phyloP scores from a whole-genome alignment of 257 asterid species.

The Penstemon newberryi region DNA sequence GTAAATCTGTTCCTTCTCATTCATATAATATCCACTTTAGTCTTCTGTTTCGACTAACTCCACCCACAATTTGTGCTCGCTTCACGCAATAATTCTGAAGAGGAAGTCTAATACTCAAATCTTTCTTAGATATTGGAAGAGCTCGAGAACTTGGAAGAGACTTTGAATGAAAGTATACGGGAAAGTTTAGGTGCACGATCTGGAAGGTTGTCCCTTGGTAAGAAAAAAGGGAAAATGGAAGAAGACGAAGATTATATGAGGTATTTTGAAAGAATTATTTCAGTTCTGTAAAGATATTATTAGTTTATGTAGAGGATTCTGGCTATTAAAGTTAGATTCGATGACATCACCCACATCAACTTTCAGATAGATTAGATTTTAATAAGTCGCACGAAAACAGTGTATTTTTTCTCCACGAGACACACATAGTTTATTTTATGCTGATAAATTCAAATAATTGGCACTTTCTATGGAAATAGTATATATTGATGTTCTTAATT shows the following conservation, averaged over 20 bases:
- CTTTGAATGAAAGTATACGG: conserved; percentile 88
- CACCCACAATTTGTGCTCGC: neutral
- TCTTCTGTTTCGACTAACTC: conserved; percentile 4
- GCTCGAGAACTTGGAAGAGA: conserved; percentile 97
- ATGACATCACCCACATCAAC: neutral
- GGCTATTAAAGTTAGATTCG: conserved; percentile 9
- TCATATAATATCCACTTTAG: neutral
- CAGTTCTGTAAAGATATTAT: neutral
- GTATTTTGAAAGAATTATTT: conserved; percentile 36
- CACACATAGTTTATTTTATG: conserved; percentile 17
- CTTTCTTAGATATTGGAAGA: conserved; percentile 78
- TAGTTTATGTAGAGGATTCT: conserved; percentile 7
- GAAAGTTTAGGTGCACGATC: conserved; percentile 92
- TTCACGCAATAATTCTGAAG: neutral
- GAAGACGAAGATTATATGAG: conserved; percentile 71
- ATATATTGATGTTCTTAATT: conserved; percentile 25
- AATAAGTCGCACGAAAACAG: conserved; percentile 9
- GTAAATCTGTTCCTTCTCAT: neutral
- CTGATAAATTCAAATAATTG: conserved; percentile 9
- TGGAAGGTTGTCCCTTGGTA: conserved; percentile 61
- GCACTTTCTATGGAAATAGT: conserved; percentile 23
- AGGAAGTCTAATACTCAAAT: conserved; percentile 21
- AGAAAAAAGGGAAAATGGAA: conserved; percentile 57
- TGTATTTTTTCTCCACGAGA: conserved; percentile 16
- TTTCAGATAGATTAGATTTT: conserved; percentile 12